Percentiles rank a stretch among this genome's conserved stretches.
Evolutionary conservation across 2,329 filamentous ascomycete species (phyloP).

Genomic region (Amylocarpus encephaloides): DNA sequence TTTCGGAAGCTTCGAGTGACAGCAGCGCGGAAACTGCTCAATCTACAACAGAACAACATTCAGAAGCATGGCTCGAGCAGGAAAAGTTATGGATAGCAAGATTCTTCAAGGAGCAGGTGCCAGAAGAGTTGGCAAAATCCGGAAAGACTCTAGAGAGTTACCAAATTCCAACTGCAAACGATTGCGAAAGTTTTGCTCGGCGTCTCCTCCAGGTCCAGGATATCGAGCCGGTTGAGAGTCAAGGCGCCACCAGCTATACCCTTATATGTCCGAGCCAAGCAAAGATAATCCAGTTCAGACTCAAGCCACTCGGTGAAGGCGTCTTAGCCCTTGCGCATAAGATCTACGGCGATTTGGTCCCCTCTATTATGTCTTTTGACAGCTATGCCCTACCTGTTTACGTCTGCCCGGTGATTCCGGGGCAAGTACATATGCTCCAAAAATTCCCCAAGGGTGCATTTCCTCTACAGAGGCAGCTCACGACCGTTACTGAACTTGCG

Average conservation of each 20-base stretch:
- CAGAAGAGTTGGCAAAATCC: background rate
- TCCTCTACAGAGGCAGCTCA: background rate
- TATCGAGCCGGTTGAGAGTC: background rate
- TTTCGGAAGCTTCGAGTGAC: background rate
- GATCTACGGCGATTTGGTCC: background rate
- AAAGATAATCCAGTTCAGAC: background rate
- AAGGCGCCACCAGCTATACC: background rate
- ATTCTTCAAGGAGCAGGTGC: background rate
- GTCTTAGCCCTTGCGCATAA: background rate
- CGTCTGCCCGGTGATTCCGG: background rate
- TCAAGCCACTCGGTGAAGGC: background rate
- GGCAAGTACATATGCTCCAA: background rate
- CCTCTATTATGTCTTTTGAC: background rate
- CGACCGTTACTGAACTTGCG: background rate
- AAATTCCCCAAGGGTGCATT: background rate
- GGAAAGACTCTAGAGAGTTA: background rate
- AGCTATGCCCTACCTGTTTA: background rate
- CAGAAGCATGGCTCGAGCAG: background rate
- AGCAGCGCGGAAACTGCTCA: background rate
- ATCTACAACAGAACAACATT: background rate
- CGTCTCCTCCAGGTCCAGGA: background rate
- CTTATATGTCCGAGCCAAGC: background rate
- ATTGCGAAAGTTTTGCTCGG: background rate
- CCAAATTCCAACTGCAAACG: background rate
- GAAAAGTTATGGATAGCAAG: background rate